Evolutionary conservation across 371 early-diverging fungal genomes (phyloP), one percentile per base, ranked within the genome.

Genomic region (Batrachochytrium dendrobatidis): DNA sequence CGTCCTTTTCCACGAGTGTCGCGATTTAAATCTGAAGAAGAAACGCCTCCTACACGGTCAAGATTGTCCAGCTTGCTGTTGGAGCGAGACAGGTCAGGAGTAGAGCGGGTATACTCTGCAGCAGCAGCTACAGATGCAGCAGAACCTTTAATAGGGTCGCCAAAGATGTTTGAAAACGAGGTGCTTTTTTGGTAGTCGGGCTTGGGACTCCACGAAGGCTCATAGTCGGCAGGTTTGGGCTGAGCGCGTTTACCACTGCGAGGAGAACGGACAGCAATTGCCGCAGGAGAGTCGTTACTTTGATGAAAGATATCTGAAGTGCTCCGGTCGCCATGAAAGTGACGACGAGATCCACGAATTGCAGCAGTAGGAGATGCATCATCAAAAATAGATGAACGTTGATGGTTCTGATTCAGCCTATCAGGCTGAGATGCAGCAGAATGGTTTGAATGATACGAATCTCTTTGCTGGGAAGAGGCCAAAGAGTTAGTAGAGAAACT

Each of bases 301-400:
- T 6, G 6, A 29, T 51, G 51, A 32, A 51, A 51, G n/a, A 51
- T 51, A 32, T 51, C 51, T 24, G 51, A 28, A 17, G 51, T 3
- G 51, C 25, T 51, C 51, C 32, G 51, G 28, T 32, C 25, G 30
- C 3, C 32, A 17, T 12, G 51, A 24, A 8, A 51, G 51, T 51
- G 51, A 3, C 51, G 10, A 32, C 51, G 51, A 3, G 7, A 7
- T 18, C 51, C 51, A 22, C 51, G 51, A 5, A 51, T n/a, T 3
- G 24, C 30, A 6, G 3, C 51, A 3, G 51, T 22, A 17, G 4
- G 30, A 5, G 51, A 28, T 32, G 39, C 12, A n/a, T 51, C 51
- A 32, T 51, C 51, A 29, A 51, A 51, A 22, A 51, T 32, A 24
- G 51, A 51, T 22, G 51, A 51, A 22, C 51, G 51, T 7, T 51